phyloP scores from a whole-genome alignment of 2,329 filamentous ascomycete genomes.

The Apiospora malaysiana region DNA sequence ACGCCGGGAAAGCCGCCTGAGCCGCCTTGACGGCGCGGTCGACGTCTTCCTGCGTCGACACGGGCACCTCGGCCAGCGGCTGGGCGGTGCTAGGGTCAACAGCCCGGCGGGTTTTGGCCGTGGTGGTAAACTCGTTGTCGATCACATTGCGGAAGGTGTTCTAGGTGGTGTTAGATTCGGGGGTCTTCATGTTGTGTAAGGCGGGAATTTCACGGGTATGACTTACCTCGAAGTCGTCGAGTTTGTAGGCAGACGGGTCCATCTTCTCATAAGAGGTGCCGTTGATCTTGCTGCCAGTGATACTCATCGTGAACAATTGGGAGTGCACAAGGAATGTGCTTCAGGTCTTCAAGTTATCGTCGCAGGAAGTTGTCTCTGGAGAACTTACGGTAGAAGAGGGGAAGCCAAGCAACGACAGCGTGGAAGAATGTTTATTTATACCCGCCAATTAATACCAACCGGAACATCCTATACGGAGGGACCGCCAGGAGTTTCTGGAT shows the following conservation, averaged over 20 bases:
- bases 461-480: too few species aligned
- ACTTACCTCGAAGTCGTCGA: neutral
- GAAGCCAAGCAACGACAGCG: too few species aligned
- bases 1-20: conserved; percentile 35
- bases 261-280: neutral
- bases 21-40: conserved; percentile 34
- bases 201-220: neutral
- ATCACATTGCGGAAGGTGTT: conserved; percentile 31
- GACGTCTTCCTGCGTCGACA: conserved; percentile 32
- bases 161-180: neutral
- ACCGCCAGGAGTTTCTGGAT: too few species aligned
- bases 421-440: too few species aligned
- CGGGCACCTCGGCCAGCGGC: conserved; percentile 33
- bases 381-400: too few species aligned
- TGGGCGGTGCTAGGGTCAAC: conserved; percentile 40
- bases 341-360: too few species aligned
- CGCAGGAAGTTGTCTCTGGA: too few species aligned
- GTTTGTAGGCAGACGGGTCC: neutral
- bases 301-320: too few species aligned
- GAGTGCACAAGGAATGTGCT: too few species aligned
- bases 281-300: too few species aligned
- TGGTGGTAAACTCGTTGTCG: conserved; percentile 25
- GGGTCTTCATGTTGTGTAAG: too few species aligned
- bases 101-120: conserved; percentile 29
- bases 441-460: too few species aligned